Conservation (phyloP, 148 eudicot species). For the Drosera capensis region DNA sequence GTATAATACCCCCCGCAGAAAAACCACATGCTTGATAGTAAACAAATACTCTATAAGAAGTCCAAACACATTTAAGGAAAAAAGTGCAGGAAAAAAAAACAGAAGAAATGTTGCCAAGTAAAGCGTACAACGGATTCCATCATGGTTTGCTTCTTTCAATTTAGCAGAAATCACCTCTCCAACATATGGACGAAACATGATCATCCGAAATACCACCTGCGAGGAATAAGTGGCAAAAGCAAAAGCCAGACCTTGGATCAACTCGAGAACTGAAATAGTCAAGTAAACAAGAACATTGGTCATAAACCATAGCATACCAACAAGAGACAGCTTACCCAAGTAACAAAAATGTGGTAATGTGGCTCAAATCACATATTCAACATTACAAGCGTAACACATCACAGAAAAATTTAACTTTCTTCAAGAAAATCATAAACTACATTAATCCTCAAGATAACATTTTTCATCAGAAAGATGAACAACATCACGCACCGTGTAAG, state of each 20-base stretch:
- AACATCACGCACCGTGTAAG: slow-evolving; percentile 69
- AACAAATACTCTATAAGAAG: too few relatives aligned
- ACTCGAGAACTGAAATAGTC: background rate
- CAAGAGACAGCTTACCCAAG: too few relatives aligned
- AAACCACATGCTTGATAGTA: too few relatives aligned
- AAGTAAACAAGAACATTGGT: background rate
- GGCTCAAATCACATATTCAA: too few relatives aligned
- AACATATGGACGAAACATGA: slow-evolving; percentile 71
- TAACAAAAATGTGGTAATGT: background rate
- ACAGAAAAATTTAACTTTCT: too few relatives aligned
- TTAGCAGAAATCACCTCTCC: slow-evolving; percentile 67
- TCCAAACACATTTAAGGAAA: too few relatives aligned
- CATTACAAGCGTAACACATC: too few relatives aligned
- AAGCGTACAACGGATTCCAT: slow-evolving; percentile 58
- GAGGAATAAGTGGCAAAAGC: background rate
- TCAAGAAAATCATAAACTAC: background rate
- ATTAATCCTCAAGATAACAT: too few relatives aligned
- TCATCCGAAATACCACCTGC: slow-evolving; percentile 60
- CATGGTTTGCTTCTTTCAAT: slow-evolving; percentile 37
- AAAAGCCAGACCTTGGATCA: background rate
- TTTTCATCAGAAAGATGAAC: too few relatives aligned
- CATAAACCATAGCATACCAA: too few relatives aligned
- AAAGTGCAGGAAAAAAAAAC: background rate
- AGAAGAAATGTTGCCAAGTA: background rate
- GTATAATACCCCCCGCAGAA: too few relatives aligned